A percentile compares a stretch with the other conserved stretches of the same genome.
phyloP scores from a whole-genome alignment of 306 rosid genomes.

The Vigna angularis region DNA sequence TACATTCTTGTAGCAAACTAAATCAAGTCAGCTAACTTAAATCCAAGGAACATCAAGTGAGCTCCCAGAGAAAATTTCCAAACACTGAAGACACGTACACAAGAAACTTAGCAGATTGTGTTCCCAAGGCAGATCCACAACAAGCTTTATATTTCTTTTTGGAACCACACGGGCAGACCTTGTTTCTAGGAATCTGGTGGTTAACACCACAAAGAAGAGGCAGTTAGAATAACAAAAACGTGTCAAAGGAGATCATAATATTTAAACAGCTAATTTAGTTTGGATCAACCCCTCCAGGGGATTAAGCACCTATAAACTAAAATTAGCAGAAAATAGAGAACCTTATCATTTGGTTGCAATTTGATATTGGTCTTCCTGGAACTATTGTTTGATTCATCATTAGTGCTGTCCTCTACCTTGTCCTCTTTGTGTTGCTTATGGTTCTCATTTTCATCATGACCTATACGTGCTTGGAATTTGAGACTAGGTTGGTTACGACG shows the following conservation, averaged over 20 bases:
- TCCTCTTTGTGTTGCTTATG: conserved; percentile 45
- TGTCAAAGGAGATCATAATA: conserved; percentile 27
- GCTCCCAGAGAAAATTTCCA: conserved; percentile 9
- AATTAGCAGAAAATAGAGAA: conserved; percentile 39
- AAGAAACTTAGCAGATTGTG: conserved; percentile 55
- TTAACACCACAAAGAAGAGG: conserved; percentile 31
- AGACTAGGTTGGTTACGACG: conserved; percentile 4
- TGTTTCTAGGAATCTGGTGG: conserved; percentile 69
- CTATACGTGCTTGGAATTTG: conserved; percentile 46
- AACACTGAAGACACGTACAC: conserved; percentile 56
- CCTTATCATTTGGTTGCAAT: conserved; percentile 63
- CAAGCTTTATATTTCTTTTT: conserved; percentile 84
- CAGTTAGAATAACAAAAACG: conserved; percentile 23
- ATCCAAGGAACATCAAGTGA: conserved; percentile 1
- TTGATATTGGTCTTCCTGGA: conserved; percentile 36
- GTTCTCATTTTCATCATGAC: conserved; percentile 43
- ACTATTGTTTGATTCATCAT: conserved; percentile 46
- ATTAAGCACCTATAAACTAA: conserved; percentile 2
- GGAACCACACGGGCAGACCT: conserved; percentile 80
- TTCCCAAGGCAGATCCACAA: conserved; percentile 68
- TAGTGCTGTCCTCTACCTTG: conserved; percentile 41
- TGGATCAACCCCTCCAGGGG: not conserved
- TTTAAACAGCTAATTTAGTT: conserved; percentile 29
- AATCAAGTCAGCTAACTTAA: conserved; percentile 35
- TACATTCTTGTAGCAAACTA: conserved; percentile 15